Evolutionary conservation across 148 eudicot species (phyloP), one percentile per base, ranked within the genome.

Genomic region (Pouteria glomerata): DNA sequence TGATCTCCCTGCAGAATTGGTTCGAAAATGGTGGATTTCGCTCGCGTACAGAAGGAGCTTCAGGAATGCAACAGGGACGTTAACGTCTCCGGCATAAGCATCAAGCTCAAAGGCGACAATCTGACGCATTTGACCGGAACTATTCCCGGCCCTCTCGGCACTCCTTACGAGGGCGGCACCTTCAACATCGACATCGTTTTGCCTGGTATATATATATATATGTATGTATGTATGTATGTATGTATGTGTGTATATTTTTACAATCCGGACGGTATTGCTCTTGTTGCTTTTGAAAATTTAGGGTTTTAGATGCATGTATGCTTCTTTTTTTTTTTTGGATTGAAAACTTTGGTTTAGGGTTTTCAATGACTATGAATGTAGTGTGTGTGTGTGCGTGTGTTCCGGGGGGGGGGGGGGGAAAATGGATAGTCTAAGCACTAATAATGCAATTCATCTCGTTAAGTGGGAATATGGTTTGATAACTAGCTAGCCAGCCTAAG

Each of bases 81-180:
- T 0, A 69, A 82, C 6, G 74, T 70, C 0, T 85, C 96, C 0
- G 93, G 93, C 19, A 82, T 88, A 26, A 86, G 81, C 52, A 87
- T 89, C 24, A 80, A 74, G 58, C 92, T 84, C 14, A 83, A 80
- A 57, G 77, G 80, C 37, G 95, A 86, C 30, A 68, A 51, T 79
- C 88, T 89, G 56, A 73, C 89, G 34, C 87, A 86, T 59, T 81
- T 92, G 65, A 34, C 80, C 42, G 97, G 97, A 12, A 81, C 85
- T 34, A 89, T 92, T 15, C 90, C 90, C 6, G 97, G 97, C 30
- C 96, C 93, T 62, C 62, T 71, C 56, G 93, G 82, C 72, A 84
- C 96, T 26, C 97, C 97, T 63, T 92, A 92, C 52, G 84, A 89
- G 78, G 97, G 96, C 45, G 97, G 97, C 35, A 73, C 85, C 19